Base-by-base conservation (phyloP, 768 basidiomycete species). In the Macrolepiota dolichaula region DNA sequence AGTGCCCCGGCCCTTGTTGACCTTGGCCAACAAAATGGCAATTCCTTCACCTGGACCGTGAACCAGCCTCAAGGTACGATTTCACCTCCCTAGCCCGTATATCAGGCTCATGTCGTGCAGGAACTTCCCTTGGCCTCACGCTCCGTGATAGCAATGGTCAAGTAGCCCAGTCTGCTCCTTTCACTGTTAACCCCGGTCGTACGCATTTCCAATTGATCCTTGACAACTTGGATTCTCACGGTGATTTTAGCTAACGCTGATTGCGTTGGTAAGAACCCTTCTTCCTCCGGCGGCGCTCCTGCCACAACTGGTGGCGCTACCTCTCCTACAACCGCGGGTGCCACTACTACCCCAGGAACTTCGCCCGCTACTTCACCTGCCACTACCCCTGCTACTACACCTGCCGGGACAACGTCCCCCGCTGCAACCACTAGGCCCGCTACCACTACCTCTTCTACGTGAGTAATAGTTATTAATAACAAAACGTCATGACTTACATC, bases 61-160 rank as follows among this genome's bases (percentile, higher is more conserved):
- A 85, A 86, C 75, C 42, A 32, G n/a, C 13, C 44, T 0, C 0
- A 7, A 2, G 40, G 35, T 38, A 22, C 2, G 17, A 15, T 15
- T 36, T 10, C 35, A 13, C 55, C 32, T 3, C 29, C 9, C 5
- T 52, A 49, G 36, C 15, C 53, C 0, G 13, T n/a, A n/a, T 46
- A 46, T 3, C 53, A 32, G 62, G 36, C 54, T 19, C 50, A 52
- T 58, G 36, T 44, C 59, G 19, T 54, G 0, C 60, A 85, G 87
- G 77, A n/a, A 81, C 79, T 3, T 69, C 65, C 42, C 70, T 93
- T 59, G 86, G 83, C 55, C 69, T 93, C 29, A 77, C 74, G 12
- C 62, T 94, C 63, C 82, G 81, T 69, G 93, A 95, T 67, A 70
- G 59, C 58, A 82, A 74, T 35, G 92, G 93, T 67, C 0, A 22